Evolutionary conservation across 2,329 filamentous ascomycete genomes (phyloP), one percentile per base, ranked within the genome.

Genomic region (Clonostachys solani): DNA sequence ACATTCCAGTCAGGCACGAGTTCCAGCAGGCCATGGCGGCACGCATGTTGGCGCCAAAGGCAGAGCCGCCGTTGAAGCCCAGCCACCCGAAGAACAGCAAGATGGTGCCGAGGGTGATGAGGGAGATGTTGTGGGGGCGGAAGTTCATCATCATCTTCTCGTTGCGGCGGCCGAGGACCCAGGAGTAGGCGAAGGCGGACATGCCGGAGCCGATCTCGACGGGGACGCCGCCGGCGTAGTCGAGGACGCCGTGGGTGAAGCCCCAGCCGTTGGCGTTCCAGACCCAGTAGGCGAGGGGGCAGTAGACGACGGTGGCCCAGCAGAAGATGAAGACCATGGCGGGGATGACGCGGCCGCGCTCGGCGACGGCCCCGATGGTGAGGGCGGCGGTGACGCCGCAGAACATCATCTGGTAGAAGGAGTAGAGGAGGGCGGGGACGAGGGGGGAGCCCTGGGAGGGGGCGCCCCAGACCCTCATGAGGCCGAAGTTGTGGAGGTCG

Each of bases 111-210:
- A 97, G 86, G 1, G 94, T 92, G 71, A 99, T 96, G 61, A 97
- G 81, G 6, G 92, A 96, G 56, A 97, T 94, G 75, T 99, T 99
- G 78, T 99, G 94, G 16, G 94, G 94, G 56, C 94, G 89, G 81
- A 97, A 97, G 80, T 97, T 97, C 71, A 96, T 83, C 89, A 97
- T 96, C 91, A 97, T 96, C 75, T 91, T 94, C 75, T 97, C 92
- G 74, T 96, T 94, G 56, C 94, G 90, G 62, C 91, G 89, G 56
- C 94, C 94, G 51, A 99, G 87, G 36, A 96, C 85, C 89, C 89
- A 87, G 3, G 92, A 96, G 74, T 97, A 99, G 55, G 94, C 94
- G 42, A 97, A 78, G 33, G 92, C 94, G 40, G 90, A 94, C 71
- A 95, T 77, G 64, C 94, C 94, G 49, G 94, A 97, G 51, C 83